Base-by-base conservation (phyloP, 495 filamentous ascomycete genomes). In the Bacidia gigantensis region DNA sequence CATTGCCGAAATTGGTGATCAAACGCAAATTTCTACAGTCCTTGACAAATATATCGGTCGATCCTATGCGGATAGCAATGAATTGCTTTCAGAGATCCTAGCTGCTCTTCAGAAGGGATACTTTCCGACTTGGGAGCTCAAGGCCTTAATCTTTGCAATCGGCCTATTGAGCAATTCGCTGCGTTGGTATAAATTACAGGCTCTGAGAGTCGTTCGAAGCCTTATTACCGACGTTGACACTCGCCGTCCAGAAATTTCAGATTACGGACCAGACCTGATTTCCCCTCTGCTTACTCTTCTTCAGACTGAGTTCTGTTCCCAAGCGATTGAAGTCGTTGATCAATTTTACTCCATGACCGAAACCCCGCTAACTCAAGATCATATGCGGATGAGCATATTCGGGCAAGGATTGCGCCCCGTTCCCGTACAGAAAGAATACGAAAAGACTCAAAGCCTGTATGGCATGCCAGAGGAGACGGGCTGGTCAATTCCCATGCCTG, bases 301-400 rank as follows among this genome's bases (percentile, higher is more conserved):
- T 21, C 89, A 95, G 62, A 95, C 92, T 0, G 86, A 95, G 51
- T 88, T 89, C 57, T 95, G 89, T 63, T 84, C 87, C 56, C 86
- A 92, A 62, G 90, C 92, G 17, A 66, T 99, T 12, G 80, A 86
- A 48, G 88, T 97, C 11, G 70, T 99, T 49, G 92, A 97, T 64
- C 82, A 93, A 51, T 89, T 96, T 62, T 87, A 96, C 77, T 86
- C 82, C 25, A 89, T 99, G 71, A 86, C 89, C 0, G 87, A 86
- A 0, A 94, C 89, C 18, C 81, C 89, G 1, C 87, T 94, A 79
- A 90, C 95, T 67, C 83, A 83, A 53, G 87, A 95, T 58, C 88
- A 96, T 58, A 70, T 99, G 41, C 79, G 92, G 21, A 99, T 97
- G 92, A 95, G 87, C 67, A 95, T 97, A 84, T 87, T 85, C 5